These are phyloP conservation scores for Auricularia heimuer DNA, from an alignment of 768 basidiomycete genomes.

Conservation along the genomic window DNA sequence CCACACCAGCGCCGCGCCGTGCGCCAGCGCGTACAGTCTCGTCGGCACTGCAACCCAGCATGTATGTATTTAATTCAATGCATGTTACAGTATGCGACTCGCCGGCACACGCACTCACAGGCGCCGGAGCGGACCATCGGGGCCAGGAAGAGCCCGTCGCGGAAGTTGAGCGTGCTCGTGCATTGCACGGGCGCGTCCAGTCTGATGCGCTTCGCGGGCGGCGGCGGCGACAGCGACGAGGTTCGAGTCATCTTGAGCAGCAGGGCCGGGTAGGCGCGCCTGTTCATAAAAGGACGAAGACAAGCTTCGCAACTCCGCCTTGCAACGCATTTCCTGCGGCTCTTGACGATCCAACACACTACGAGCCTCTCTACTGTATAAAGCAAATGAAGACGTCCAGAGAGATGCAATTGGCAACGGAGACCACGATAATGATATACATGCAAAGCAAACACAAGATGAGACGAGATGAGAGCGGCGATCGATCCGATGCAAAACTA, in stretches of 20 bases:
- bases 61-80: slow-evolving; percentile 2
- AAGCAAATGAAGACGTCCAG: too few species aligned
- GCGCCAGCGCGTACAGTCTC: slow-evolving; percentile 76
- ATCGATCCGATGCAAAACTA: too few species aligned
- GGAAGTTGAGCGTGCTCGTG: slow-evolving; percentile 47
- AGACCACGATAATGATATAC: too few species aligned
- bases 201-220: slow-evolving; percentile 40
- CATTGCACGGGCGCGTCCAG: slow-evolving; percentile 22
- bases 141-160: slow-evolving; percentile 85
- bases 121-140: slow-evolving; percentile 97
- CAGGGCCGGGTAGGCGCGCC: background rate
- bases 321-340: background rate
- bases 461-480: too few species aligned
- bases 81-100: background rate
- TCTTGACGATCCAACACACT: too few species aligned
- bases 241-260: slow-evolving; percentile 3
- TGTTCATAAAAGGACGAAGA: background rate
- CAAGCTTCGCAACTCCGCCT: background rate
- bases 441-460: too few species aligned
- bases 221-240: slow-evolving; percentile 9
- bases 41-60: slow-evolving; percentile 56
- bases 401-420: too few species aligned
- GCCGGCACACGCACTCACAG: slow-evolving; percentile 36
- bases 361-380: too few species aligned
- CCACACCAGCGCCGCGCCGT: slow-evolving; percentile 93